A percentile compares a stretch with the other conserved stretches of the same genome.
Evolutionary conservation across 176 grass and related monocot genomes (phyloP).

Genomic region (Carex myosuroides): DNA sequence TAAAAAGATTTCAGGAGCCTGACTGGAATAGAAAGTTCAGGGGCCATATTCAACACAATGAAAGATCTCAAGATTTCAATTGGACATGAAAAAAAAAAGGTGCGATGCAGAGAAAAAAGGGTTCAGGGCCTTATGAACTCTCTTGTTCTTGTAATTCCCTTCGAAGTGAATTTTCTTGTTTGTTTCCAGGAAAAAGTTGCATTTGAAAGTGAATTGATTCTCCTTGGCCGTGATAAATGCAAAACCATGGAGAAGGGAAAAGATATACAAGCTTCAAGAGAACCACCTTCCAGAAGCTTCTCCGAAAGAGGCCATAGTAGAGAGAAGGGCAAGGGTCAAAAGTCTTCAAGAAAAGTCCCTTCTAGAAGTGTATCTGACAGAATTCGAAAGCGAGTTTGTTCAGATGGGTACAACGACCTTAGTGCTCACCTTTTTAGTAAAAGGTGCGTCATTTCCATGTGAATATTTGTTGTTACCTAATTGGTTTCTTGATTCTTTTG

Average conservation of each 20-base stretch:
- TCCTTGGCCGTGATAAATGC: conserved; percentile 8
- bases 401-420: background rate
- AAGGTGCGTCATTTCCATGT: background rate
- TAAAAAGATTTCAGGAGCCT: background rate
- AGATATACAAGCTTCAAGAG: background rate
- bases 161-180: background rate
- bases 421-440: background rate
- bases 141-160: background rate
- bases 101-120: background rate
- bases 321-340: background rate
- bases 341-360: background rate
- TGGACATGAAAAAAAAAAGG: no score
- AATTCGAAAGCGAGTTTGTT: background rate
- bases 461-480: background rate
- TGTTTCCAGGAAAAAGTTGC: background rate
- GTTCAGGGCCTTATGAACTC: background rate
- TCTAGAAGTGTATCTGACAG: conserved; percentile 7
- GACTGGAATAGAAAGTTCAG: background rate
- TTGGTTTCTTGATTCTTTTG: background rate
- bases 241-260: background rate
- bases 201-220: conserved; percentile 1
- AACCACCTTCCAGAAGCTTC: conserved; percentile 17
- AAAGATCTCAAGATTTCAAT: background rate
- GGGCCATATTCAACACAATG: background rate
- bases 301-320: background rate